Base-by-base conservation (phyloP, 1,284 basidiomycete genomes). In the Puccinia coronata region DNA sequence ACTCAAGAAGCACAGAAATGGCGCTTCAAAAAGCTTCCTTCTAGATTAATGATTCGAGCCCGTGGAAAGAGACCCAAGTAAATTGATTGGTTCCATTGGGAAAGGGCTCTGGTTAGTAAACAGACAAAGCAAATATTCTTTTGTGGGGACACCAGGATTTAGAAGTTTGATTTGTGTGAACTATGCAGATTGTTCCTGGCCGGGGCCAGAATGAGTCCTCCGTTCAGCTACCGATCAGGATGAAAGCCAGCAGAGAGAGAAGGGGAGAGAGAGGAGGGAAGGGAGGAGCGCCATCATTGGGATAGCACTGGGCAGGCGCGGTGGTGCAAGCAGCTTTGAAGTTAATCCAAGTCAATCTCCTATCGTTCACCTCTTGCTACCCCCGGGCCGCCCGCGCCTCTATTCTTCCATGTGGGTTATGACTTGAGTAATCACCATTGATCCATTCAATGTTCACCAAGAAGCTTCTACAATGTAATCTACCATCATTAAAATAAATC, bases 391-490 rank as follows among this genome's bases (percentile, higher is more conserved):
- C 49, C 51, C 36, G 39, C 63, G 28, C 53, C 49, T 49, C 70
- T 55, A 73, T 53, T 74, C 53, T 57, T 43, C 57, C 74, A 74
- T 76, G 61, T 63, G 36, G 57, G 73, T 53, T 53, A 63, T 75
- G 73, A 75, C 73, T 75, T 75, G 73, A 61, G 73, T 61, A 49
- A 75, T 75, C 57, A 75, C 73, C 47, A 43, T 41, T 65, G 61
- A 36, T 65, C 34, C n/a, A 16, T 59, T 59, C n/a, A 47, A 2
- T 43, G 57, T 63, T 63, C 41, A 43, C n/a, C 51, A 20, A 61
- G 73, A 63, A 51, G 57, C 51, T 49, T 75, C 57, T 16, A 41
- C 36, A 75, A 63, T 75, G 55, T 49, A 49, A 59, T 73, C 36
- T 57, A 57, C 71, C 31, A 73, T 57, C 25, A 41, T 39, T 63